phyloP scores from a whole-genome alignment of 257 asterid species.

The Nicotiana knightiana region DNA sequence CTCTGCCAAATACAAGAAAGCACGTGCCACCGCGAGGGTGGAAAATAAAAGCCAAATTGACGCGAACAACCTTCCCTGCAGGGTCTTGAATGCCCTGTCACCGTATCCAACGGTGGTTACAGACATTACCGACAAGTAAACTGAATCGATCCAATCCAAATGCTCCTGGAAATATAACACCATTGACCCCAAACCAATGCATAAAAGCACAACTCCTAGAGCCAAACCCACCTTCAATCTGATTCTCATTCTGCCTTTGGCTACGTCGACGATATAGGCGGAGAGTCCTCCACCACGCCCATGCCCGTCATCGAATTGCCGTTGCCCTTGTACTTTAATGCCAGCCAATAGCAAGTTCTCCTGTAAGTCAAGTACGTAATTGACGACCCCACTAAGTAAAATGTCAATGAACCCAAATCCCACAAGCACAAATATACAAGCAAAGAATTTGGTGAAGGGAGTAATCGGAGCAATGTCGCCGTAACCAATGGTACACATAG shows the following conservation, averaged over 20 bases:
- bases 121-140: constrained; percentile 76
- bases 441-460: constrained; percentile 47
- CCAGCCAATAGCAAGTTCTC: constrained; percentile 55
- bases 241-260: constrained; percentile 86
- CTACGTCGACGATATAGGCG: constrained; percentile 43
- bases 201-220: constrained; percentile 61
- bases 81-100: constrained; percentile 59
- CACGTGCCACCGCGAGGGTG: constrained; percentile 77
- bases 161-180: constrained; percentile 56
- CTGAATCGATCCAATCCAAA: constrained; percentile 54
- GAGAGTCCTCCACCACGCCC: background rate
- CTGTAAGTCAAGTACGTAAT: constrained; percentile 74
- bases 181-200: constrained; percentile 58
- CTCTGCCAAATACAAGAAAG: constrained; percentile 85
- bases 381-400: constrained; percentile 64
- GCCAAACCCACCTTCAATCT: constrained; percentile 73
- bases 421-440: constrained; percentile 65
- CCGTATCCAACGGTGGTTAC: constrained; percentile 89
- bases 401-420: constrained; percentile 80
- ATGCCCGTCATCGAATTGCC: background rate
- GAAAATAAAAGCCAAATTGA: constrained; percentile 78
- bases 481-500: constrained; percentile 85
- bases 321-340: constrained; percentile 18
- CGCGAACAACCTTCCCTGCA: constrained; percentile 65
- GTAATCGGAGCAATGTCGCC: constrained; percentile 74